phyloP scores from a whole-genome alignment of 2,329 filamentous ascomycete genomes.

The Colletotrichum sp. region DNA sequence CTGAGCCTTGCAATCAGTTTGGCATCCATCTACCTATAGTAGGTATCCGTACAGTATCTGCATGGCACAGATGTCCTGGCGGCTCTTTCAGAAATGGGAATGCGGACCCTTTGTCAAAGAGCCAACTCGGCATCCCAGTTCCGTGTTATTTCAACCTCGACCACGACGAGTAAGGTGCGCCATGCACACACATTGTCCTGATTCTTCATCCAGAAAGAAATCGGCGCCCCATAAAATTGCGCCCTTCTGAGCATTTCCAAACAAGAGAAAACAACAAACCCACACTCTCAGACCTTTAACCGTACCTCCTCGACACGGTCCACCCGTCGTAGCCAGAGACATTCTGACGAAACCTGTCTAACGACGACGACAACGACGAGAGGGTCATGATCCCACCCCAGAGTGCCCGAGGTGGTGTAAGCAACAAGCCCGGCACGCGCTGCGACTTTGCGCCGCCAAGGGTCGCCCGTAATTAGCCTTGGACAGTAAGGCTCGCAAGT shows the following conservation, averaged over 20 bases:
- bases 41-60: no score
- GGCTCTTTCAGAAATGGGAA: not conserved
- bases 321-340: slow-evolving; percentile 1
- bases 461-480: not conserved
- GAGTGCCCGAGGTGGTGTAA: not conserved
- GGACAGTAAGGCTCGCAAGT: not conserved
- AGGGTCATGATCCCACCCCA: not conserved
- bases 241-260: not conserved
- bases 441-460: not conserved
- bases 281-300: not conserved
- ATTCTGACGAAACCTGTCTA: slow-evolving; percentile 15
- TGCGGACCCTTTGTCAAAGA: not conserved
- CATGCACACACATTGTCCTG: not conserved
- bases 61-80: not conserved
- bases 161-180: not conserved
- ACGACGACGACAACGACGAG: not conserved
- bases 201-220: not conserved
- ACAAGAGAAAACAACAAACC: slow-evolving; percentile 2
- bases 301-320: not conserved
- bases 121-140: slow-evolving; percentile 8
- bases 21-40: not conserved
- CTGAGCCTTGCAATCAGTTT: not conserved
- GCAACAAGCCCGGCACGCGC: not conserved
- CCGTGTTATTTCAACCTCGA: slow-evolving; percentile 4
- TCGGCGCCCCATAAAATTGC: not conserved